These are phyloP conservation scores for Pugionium cornutum DNA, from an alignment of 345 rosid species.

Conservation along the genomic window DNA sequence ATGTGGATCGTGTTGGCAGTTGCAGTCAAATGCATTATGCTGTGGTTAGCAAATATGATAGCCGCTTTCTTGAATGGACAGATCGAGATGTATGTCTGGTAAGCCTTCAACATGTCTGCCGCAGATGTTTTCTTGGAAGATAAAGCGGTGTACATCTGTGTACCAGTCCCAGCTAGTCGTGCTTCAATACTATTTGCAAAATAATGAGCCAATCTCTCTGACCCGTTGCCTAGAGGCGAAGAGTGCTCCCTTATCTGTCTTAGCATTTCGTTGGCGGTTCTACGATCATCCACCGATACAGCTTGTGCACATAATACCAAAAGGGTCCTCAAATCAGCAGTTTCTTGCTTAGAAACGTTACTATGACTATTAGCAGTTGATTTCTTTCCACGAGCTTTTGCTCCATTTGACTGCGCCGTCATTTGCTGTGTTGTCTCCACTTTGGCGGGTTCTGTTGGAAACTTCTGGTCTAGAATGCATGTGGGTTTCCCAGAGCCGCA, in stretches of 20 bases:
- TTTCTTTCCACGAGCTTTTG: constrained; percentile 49
- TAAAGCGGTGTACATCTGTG: constrained; percentile 50
- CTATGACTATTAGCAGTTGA: constrained; percentile 24
- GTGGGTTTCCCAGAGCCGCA: constrained; percentile 15
- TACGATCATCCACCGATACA: constrained; percentile 57
- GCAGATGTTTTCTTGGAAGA: constrained; percentile 55
- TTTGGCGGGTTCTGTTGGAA: constrained; percentile 27
- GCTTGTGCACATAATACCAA: constrained; percentile 82
- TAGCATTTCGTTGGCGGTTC: constrained; percentile 63
- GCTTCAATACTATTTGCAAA: constrained; percentile 84
- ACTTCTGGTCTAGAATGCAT: constrained; percentile 28
- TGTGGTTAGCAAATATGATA: constrained; percentile 59
- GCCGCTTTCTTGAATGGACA: constrained; percentile 67
- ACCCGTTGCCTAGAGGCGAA: constrained; percentile 64
- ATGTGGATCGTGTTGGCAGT: constrained; percentile 60
- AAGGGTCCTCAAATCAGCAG: constrained; percentile 71
- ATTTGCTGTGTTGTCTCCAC: constrained; percentile 30
- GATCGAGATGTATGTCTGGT: constrained; percentile 51
- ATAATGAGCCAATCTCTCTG: constrained; percentile 76
- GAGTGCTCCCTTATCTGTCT: constrained; percentile 76
- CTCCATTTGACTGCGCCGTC: constrained; percentile 40
- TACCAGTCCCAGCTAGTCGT: constrained; percentile 63
- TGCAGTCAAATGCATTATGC: constrained; percentile 47
- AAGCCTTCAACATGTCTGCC: constrained; percentile 61
- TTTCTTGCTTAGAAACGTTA: constrained; percentile 44